These are phyloP conservation scores for Firmiana major DNA, from an alignment of 345 rosid species.

Conservation along the genomic window DNA sequence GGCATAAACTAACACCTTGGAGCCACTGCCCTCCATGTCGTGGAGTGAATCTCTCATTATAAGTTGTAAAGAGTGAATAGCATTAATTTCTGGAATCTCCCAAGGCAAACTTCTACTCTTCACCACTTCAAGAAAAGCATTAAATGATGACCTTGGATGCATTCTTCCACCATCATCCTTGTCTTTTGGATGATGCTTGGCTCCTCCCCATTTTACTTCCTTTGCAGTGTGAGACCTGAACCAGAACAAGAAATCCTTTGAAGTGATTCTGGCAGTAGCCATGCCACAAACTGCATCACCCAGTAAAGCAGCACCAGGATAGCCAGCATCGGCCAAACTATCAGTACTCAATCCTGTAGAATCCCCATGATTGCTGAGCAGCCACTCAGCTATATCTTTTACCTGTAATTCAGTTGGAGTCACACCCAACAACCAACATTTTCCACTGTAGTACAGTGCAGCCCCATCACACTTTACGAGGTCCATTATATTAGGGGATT, in stretches of 20 bases:
- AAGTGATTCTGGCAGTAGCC: constrained; percentile 68
- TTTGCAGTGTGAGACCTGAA: constrained; percentile 81
- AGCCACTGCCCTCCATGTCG: constrained; percentile 33
- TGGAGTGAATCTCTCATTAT: constrained; percentile 67
- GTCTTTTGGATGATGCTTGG: constrained; percentile 64
- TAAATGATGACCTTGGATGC: constrained; percentile 83
- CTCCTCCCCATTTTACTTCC: constrained; percentile 87
- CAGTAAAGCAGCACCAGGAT: constrained; percentile 59
- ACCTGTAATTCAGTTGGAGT: constrained; percentile 76
- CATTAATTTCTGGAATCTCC: constrained; percentile 79
- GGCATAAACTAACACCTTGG: constrained; percentile 30
- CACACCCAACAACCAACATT: constrained; percentile 67
- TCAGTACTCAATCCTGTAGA: constrained; percentile 72
- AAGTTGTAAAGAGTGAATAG: constrained; percentile 73
- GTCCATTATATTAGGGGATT: constrained; percentile 82
- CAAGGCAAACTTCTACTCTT: constrained; percentile 74
- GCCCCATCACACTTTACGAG: constrained; percentile 94
- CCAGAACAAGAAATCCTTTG: constrained; percentile 77
- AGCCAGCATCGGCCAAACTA: constrained; percentile 67
- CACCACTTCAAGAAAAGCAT: constrained; percentile 76
- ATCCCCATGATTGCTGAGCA: constrained; percentile 60
- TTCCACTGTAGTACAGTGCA: constrained; percentile 55
- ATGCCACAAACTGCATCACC: constrained; percentile 86
- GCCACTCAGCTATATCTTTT: constrained; percentile 61
- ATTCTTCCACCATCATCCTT: constrained; percentile 65